Conservation (phyloP, 2,329 filamentous ascomycete species). For the Xylariaceae sp. region DNA sequence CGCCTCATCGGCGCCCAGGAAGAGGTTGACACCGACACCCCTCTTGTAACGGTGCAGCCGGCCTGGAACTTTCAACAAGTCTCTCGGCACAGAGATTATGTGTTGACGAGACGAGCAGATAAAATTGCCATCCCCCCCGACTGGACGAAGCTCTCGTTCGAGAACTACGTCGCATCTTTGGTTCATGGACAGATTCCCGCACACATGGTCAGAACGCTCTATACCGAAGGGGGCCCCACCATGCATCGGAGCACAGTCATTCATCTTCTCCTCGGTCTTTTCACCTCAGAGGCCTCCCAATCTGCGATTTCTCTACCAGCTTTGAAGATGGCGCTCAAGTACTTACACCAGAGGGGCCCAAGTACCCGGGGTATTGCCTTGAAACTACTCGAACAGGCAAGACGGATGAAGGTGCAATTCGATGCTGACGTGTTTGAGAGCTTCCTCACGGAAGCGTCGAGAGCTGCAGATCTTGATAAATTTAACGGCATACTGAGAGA, state of each 20-base stretch:
- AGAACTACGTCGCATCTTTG: slow-evolving; percentile 20
- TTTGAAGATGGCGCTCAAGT: slow-evolving; percentile 21
- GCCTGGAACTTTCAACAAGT: no score
- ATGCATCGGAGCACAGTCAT: slow-evolving; percentile 22
- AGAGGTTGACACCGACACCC: no score
- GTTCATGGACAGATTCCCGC: slow-evolving; percentile 18
- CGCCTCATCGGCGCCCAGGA: no score
- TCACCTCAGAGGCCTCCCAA: slow-evolving; percentile 16
- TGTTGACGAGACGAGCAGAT: slow-evolving; percentile 15
- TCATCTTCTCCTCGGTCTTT: slow-evolving; percentile 16
- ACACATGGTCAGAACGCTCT: slow-evolving; percentile 15
- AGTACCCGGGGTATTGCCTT: slow-evolving; percentile 14
- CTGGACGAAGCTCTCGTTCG: slow-evolving; percentile 22
- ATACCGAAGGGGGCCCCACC: slow-evolving; percentile 13
- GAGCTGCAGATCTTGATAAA: slow-evolving; percentile 15
- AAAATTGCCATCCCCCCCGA: slow-evolving; percentile 15
- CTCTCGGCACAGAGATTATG: slow-evolving; percentile 13
- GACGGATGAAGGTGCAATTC: slow-evolving; percentile 14
- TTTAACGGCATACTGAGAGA: slow-evolving; percentile 19
- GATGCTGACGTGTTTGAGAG: slow-evolving; percentile 19
- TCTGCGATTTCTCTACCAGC: slow-evolving; percentile 16
- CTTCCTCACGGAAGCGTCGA: slow-evolving; percentile 18
- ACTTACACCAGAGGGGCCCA: slow-evolving; percentile 13
- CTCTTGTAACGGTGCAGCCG: no score
- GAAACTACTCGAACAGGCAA: slow-evolving; percentile 17